These are phyloP conservation scores for Coemansia sp. DNA, from an alignment of 192 early-diverging fungal species.

Conservation along the genomic window DNA sequence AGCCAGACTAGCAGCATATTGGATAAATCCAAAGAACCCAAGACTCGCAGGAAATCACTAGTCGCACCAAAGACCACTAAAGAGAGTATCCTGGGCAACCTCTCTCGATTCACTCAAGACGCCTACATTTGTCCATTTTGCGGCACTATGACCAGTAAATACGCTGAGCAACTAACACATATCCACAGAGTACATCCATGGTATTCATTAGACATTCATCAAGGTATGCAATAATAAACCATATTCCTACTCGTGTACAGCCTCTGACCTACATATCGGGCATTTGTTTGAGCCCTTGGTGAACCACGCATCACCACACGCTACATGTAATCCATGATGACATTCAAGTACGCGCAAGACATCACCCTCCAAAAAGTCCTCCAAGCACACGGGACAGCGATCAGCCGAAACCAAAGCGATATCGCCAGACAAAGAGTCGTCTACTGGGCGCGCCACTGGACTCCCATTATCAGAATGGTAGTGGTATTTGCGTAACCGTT, in stretches of 20 bases:
- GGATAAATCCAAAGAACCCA: background rate
- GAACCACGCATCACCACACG: slow-evolving; percentile 53
- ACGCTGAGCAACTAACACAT: slow-evolving; percentile 26
- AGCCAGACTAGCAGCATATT: too few species aligned
- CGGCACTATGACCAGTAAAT: slow-evolving; percentile 14
- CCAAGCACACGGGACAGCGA: slow-evolving; percentile 50
- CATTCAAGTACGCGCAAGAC: slow-evolving; percentile 41
- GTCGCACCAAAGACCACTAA: slow-evolving; percentile 14
- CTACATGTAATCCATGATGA: slow-evolving; percentile 39
- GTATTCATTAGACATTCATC: slow-evolving; percentile 42
- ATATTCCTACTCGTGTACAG: slow-evolving; percentile 18
- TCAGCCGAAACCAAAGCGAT: slow-evolving; percentile 41
- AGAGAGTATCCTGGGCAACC: slow-evolving; percentile 22
- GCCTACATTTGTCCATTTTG: slow-evolving; percentile 52
- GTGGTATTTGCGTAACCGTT: slow-evolving; percentile 28
- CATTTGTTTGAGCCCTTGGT: slow-evolving; percentile 52
- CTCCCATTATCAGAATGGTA: slow-evolving; percentile 2
- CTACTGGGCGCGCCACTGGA: slow-evolving; percentile 15
- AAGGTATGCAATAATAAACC: slow-evolving; percentile 21
- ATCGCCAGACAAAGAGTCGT: background rate
- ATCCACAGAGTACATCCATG: slow-evolving; percentile 37
- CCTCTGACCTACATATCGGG: slow-evolving; percentile 44
- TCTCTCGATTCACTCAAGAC: slow-evolving; percentile 26
- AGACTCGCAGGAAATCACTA: background rate
- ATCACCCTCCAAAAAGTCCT: slow-evolving; percentile 35